Evolutionary conservation across 805 yeast species (phyloP), one percentile per base, ranked within the genome.

Genomic region (Maudiozyma pseudohumilis): DNA sequence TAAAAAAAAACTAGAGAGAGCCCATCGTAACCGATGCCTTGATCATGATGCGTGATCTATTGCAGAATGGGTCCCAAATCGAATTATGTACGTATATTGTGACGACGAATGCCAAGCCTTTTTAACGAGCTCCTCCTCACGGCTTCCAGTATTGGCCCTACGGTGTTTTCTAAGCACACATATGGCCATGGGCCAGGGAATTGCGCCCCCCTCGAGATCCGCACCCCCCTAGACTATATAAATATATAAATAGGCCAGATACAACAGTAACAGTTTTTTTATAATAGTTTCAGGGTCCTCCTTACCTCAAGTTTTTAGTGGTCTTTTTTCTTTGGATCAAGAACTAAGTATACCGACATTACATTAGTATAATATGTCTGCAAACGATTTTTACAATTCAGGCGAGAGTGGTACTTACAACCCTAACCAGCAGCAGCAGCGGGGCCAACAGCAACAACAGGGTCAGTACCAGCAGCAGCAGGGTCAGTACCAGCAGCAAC

Each of bases 361-460:
- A 12, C 24, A 29, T 27, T 17, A n/a, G 15, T n/a, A 19, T 19
- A 9, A 8, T 10, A 72, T 72, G 78, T 72, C 77, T 40, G 75
- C 76, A 41, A 71, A 72, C 72, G 77, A 72, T 41, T 72, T 64
- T 54, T 72, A 72, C 55, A 58, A 59, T 37, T 64, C 70, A 7
- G 72, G 68, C 36, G 63, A 39, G 63, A 62, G 64, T 50, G 60
- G 64, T 22, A 40, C 48, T 39, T 58, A 64, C 55, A 46, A 55
- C 34, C 49, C 53, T 21, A 36, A 40, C 13, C 30, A 35, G 15
- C 34, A 43, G 18, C 32, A 35, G 11, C 20, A 32, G 44, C 47
- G 40, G 19, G 32, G 28, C 12, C 25, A 38, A 27, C 32, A 22
- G 9, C n/a, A 17, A 19, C 16, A 19, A 8, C 32, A 29, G 20